Percentiles rank a stretch among this genome's conserved stretches.
phyloP scores from a whole-genome alignment of 257 asterid species.

The Penstemon newberryi region DNA sequence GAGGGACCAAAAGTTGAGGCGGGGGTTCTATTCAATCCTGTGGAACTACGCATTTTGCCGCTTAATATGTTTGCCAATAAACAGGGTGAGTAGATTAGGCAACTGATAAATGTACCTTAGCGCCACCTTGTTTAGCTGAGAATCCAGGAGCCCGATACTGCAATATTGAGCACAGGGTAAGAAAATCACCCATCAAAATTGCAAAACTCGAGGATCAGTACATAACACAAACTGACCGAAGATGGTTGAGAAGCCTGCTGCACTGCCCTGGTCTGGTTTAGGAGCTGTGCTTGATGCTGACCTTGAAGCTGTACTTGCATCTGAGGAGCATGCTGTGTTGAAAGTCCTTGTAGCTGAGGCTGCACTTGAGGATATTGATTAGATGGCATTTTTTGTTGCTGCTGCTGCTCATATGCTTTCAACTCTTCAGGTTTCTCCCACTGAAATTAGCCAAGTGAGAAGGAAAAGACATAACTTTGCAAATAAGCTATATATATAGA shows the following conservation, averaged over 20 bases:
- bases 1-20: too few species aligned
- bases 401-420: constrained; percentile 54
- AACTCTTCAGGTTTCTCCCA: constrained; percentile 97
- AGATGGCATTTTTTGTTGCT: constrained; percentile 46
- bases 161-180: constrained; percentile 32
- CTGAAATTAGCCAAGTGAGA: constrained; percentile 36
- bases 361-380: constrained; percentile 52
- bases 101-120: constrained; percentile 46
- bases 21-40: too few species aligned
- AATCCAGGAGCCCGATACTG: constrained; percentile 66
- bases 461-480: constrained; percentile 22
- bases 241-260: constrained; percentile 65
- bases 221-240: constrained; percentile 42
- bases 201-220: constrained; percentile 7
- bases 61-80: neutral
- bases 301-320: constrained; percentile 58
- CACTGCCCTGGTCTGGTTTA: constrained; percentile 47
- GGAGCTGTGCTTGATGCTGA: constrained; percentile 53
- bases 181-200: neutral
- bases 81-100: neutral
- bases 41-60: too few species aligned
- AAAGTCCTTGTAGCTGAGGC: constrained; percentile 50
- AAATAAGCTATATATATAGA: neutral
- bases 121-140: constrained; percentile 47
- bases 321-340: constrained; percentile 54